Evolutionary conservation across 345 rosid genomes (phyloP).

Genomic region (Brassica juncea): DNA sequence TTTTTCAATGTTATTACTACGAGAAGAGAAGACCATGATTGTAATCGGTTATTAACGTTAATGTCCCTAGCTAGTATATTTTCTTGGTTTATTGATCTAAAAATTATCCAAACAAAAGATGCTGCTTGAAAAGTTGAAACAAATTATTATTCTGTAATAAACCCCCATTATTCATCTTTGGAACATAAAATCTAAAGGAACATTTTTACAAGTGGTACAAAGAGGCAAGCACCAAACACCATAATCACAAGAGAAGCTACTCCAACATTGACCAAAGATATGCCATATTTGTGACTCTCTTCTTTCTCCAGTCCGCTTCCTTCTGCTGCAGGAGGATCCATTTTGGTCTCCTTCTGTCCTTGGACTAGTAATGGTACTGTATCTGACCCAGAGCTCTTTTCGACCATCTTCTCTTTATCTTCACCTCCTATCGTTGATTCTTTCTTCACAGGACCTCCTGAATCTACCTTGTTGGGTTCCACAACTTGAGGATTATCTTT

Average conservation of each 20-base stretch:
- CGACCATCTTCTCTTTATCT: conserved; percentile 4
- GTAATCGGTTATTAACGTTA: too few species aligned
- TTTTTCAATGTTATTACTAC: conserved; percentile 6
- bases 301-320: background rate
- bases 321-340: background rate
- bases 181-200: background rate
- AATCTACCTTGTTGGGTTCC: background rate
- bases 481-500: background rate
- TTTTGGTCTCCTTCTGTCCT: background rate
- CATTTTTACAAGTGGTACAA: conserved; percentile 33
- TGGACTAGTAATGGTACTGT: background rate
- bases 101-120: too few species aligned
- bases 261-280: conserved; percentile 36
- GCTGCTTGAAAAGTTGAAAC: background rate
- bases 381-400: conserved; percentile 4
- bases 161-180: background rate
- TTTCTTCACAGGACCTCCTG: background rate
- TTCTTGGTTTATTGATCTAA: too few species aligned
- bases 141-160: background rate
- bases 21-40: conserved; percentile 9
- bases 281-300: conserved; percentile 10
- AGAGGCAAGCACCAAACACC: conserved; percentile 41
- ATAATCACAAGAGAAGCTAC: conserved; percentile 42
- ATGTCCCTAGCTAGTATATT: too few species aligned
- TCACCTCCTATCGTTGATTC: background rate